phyloP scores from a whole-genome alignment of 2,329 filamentous ascomycete species.

The Chrysosporium queenslandicum region DNA sequence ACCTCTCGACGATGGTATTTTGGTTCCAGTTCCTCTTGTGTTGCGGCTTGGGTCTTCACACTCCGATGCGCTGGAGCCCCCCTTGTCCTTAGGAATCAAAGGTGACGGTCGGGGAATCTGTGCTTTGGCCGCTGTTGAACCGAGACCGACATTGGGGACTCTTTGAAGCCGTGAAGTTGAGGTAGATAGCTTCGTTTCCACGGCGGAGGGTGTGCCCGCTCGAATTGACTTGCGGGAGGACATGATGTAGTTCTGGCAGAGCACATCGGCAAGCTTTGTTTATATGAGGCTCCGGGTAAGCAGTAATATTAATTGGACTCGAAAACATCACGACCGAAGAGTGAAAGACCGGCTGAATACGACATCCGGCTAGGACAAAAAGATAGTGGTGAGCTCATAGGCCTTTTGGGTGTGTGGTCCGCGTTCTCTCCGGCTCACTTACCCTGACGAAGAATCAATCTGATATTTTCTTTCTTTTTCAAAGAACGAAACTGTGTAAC shows the following conservation, averaged over 20 bases:
- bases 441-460: constrained; percentile 4
- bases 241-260: constrained; percentile 26
- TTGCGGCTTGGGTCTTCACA: constrained; percentile 19
- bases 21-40: not conserved
- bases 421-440: constrained; percentile 1
- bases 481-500: constrained; percentile 2
- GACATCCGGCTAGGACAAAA: constrained; percentile 7
- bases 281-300: constrained; percentile 23
- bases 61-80: constrained; percentile 25
- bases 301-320: constrained; percentile 19
- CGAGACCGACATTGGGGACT: constrained; percentile 18
- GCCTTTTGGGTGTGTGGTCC: not conserved
- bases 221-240: constrained; percentile 28
- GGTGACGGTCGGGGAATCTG: constrained; percentile 23
- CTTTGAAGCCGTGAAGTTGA: constrained; percentile 21
- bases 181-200: constrained; percentile 21
- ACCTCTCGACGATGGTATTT: not conserved
- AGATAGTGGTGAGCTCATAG: constrained; percentile 6
- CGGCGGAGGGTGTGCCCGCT: constrained; percentile 25
- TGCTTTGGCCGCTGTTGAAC: constrained; percentile 21
- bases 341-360: constrained; percentile 2
- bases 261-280: constrained; percentile 23
- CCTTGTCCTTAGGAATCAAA: constrained; percentile 19
- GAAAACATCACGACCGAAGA: constrained; percentile 26
- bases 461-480: not conserved